These are phyloP conservation scores for Sporothrix curviconia DNA, from an alignment of 2,329 filamentous ascomycete species.

Conservation along the genomic window DNA sequence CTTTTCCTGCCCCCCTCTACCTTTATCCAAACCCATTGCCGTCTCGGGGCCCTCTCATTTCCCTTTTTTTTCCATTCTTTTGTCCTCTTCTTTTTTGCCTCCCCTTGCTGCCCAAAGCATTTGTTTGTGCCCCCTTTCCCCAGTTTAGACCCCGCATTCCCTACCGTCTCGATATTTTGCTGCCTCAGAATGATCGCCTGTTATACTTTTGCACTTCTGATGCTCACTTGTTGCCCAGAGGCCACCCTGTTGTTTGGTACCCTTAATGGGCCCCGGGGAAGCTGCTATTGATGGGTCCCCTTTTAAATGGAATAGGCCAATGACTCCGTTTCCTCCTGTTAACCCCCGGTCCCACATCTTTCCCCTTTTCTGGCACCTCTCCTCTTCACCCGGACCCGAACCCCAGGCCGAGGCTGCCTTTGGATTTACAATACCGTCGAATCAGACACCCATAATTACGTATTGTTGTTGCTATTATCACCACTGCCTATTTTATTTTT, in stretches of 20 bases:
- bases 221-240: not conserved
- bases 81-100: too few relatives aligned
- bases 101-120: too few relatives aligned
- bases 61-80: not conserved
- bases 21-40: too few relatives aligned
- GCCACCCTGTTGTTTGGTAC: not conserved
- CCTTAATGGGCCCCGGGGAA: slow-evolving; percentile 11
- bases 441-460: not conserved
- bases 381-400: too few relatives aligned
- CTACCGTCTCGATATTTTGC: not conserved
- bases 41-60: too few relatives aligned
- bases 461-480: not conserved
- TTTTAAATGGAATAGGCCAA: too few relatives aligned
- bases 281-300: not conserved
- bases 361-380: not conserved
- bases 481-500: not conserved
- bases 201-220: too few relatives aligned
- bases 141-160: too few relatives aligned
- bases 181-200: not conserved
- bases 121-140: too few relatives aligned
- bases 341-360: not conserved
- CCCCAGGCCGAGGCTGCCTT: not conserved
- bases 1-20: too few relatives aligned
- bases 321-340: too few relatives aligned
- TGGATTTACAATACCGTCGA: not conserved